These are phyloP conservation scores for Oxytropis ochrocephala DNA, from an alignment of 306 rosid genomes.

Conservation along the genomic window DNA sequence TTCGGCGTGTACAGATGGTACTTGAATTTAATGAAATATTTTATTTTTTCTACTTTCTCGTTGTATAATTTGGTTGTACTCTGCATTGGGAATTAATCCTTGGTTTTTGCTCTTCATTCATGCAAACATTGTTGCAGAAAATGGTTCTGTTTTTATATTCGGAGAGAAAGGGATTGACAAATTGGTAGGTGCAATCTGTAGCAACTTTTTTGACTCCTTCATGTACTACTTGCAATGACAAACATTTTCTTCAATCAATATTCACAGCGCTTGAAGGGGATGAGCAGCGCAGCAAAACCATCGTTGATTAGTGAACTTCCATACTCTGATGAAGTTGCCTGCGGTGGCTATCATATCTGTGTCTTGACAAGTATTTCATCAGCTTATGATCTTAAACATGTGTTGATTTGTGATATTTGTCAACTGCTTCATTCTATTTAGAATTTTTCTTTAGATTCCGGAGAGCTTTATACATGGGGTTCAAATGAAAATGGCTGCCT, in stretches of 20 bases:
- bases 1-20: constrained; percentile 89
- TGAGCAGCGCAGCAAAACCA: constrained; percentile 42
- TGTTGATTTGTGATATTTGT: constrained; percentile 9
- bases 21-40: constrained; percentile 7
- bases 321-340: constrained; percentile 66
- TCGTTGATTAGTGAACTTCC: constrained; percentile 57
- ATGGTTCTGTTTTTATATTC: constrained; percentile 69
- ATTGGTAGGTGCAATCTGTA: constrained; percentile 45
- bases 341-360: constrained; percentile 96
- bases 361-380: constrained; percentile 68
- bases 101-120: background rate
- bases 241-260: constrained; percentile 18
- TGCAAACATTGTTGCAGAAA: constrained; percentile 54
- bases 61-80: background rate
- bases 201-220: background rate
- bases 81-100: background rate
- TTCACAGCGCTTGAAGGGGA: constrained; percentile 51
- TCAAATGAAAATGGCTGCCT: constrained; percentile 99
- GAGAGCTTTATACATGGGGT: constrained; percentile 93
- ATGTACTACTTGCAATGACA: background rate
- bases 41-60: background rate
- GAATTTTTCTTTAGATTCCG: constrained; percentile 41
- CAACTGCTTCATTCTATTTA: constrained; percentile 11
- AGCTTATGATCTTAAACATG: constrained; percentile 17
- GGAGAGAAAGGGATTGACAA: constrained; percentile 64